Evolutionary conservation across 2,329 filamentous ascomycete genomes (phyloP).

Genomic region (Aspergillus versicolor): DNA sequence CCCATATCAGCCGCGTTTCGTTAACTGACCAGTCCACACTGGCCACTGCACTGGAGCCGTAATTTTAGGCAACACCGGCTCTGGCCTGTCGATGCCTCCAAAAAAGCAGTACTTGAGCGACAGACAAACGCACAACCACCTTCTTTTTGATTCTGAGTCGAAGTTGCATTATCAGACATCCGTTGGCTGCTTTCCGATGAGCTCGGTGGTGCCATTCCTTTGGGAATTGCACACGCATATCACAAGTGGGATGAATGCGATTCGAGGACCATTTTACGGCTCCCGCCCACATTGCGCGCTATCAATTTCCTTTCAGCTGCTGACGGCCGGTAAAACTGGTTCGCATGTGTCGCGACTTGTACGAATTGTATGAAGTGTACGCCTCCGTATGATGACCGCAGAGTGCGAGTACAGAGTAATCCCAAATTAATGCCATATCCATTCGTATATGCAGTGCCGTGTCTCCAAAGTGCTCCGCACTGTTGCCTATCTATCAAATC

Average conservation of each 20-base stretch:
- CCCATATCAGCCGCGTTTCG: constrained; percentile 13
- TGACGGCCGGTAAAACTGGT: constrained; percentile 20
- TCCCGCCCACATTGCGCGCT: constrained; percentile 18
- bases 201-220: constrained; percentile 2
- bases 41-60: constrained; percentile 1
- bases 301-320: constrained; percentile 20
- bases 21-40: constrained; percentile 13
- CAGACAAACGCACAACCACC: neutral
- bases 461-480: neutral
- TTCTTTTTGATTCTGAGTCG: neutral
- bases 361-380: neutral
- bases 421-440: neutral
- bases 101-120: neutral
- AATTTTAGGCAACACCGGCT: constrained; percentile 7
- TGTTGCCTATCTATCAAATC: neutral
- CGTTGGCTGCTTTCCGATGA: neutral
- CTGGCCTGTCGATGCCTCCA: constrained; percentile 1
- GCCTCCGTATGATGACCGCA: neutral
- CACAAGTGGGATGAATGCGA: constrained; percentile 15
- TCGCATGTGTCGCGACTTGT: constrained; percentile 10
- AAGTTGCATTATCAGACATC: neutral
- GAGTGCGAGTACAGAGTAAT: too few species aligned
- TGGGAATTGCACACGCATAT: constrained; percentile 8
- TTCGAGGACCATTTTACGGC: constrained; percentile 11
- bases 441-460: neutral